These are phyloP conservation scores for Cruciata laevipes DNA, from an alignment of 257 asterid genomes.

Conservation along the genomic window DNA sequence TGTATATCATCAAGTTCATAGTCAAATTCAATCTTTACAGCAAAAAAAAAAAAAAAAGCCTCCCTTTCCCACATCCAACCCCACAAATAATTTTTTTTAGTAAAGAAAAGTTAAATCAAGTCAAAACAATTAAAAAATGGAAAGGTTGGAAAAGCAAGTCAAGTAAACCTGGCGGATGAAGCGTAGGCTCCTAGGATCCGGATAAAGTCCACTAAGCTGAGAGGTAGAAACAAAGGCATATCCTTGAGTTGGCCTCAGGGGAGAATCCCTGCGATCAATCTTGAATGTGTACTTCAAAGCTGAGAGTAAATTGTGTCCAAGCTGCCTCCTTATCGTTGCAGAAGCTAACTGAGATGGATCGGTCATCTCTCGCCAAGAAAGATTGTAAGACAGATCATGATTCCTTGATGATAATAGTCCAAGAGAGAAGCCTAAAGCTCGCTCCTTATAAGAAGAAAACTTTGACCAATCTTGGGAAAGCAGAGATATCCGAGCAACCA, in stretches of 20 bases:
- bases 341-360: conserved; percentile 94
- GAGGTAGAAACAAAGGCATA: conserved; percentile 77
- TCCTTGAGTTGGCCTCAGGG: conserved; percentile 82
- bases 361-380: conserved; percentile 76
- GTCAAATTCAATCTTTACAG: background rate
- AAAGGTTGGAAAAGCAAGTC: conserved; percentile 2
- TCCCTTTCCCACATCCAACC: background rate
- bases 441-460: conserved; percentile 84
- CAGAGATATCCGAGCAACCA: conserved; percentile 62
- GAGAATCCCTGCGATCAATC: conserved; percentile 69
- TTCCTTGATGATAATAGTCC: conserved; percentile 58
- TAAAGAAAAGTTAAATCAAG: background rate
- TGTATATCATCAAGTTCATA: background rate
- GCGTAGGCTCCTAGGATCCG: conserved; percentile 72
- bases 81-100: background rate
- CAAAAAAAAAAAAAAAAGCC: background rate
- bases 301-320: conserved; percentile 79
- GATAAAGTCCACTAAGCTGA: conserved; percentile 79
- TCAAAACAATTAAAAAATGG: background rate
- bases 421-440: conserved; percentile 66
- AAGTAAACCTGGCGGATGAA: conserved; percentile 77
- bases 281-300: conserved; percentile 70
- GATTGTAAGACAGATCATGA: conserved; percentile 72
- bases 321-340: conserved; percentile 82
- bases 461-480: conserved; percentile 96